phyloP scores from a whole-genome alignment of 345 rosid species.

The Eucalyptus microcorys region DNA sequence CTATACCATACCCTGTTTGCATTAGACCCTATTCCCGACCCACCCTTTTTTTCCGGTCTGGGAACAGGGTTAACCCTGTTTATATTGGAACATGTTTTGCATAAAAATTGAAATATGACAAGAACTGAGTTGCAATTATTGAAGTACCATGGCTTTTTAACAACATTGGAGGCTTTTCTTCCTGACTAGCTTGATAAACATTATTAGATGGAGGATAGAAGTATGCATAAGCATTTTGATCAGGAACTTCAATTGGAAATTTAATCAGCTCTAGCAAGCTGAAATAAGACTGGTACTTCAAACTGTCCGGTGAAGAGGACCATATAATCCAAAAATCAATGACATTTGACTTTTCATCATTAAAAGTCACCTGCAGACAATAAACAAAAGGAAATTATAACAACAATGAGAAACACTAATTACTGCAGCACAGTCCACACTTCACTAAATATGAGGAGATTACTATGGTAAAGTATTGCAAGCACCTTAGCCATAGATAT shows the following conservation, averaged over 20 bases:
- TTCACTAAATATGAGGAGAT: background rate
- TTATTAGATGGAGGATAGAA: slow-evolving; percentile 81
- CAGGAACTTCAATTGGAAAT: slow-evolving; percentile 79
- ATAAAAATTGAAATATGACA: background rate
- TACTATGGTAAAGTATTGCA: background rate
- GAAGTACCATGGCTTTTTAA: slow-evolving; percentile 85
- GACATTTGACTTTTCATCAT: slow-evolving; percentile 27
- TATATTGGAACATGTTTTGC: too few species aligned
- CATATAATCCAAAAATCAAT: slow-evolving; percentile 61
- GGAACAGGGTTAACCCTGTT: too few species aligned
- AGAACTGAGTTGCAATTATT: background rate
- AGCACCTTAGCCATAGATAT: slow-evolving; percentile 83
- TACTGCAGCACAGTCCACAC: background rate
- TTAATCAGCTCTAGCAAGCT: slow-evolving; percentile 82
- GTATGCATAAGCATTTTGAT: slow-evolving; percentile 83
- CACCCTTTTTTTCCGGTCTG: too few species aligned
- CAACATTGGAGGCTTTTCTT: slow-evolving; percentile 83
- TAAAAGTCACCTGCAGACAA: slow-evolving; percentile 57
- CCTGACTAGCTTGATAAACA: slow-evolving; percentile 36
- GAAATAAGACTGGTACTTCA: slow-evolving; percentile 51
- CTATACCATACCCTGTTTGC: too few species aligned
- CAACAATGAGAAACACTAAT: background rate
- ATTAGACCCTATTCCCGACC: too few species aligned
- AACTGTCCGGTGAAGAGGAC: slow-evolving; percentile 75
- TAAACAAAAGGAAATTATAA: background rate